Conservation (phyloP, 768 basidiomycete genomes). For the Phanerochaete carnosa region DNA sequence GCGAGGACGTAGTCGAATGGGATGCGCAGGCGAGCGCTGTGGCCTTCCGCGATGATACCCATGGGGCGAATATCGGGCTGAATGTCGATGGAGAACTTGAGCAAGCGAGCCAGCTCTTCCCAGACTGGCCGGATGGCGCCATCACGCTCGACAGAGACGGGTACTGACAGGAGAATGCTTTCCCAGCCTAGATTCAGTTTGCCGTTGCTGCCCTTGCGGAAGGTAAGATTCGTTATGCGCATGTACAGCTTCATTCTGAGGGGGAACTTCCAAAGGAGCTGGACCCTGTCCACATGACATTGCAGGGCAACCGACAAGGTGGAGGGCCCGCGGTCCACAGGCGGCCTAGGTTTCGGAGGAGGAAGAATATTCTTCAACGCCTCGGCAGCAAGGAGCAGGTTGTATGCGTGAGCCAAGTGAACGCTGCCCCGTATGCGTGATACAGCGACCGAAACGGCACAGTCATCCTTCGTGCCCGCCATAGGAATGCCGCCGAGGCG, state of each 20-base stretch:
- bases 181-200: conserved; percentile 34
- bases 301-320: conserved; percentile 19
- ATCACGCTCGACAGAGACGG: conserved; percentile 41
- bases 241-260: conserved; percentile 41
- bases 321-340: conserved; percentile 17
- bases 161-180: conserved; percentile 54
- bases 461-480: conserved; percentile 33
- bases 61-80: conserved; percentile 30
- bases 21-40: conserved; percentile 71
- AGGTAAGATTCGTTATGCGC: conserved; percentile 26
- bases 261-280: conserved; percentile 46
- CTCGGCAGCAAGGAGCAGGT: conserved; percentile 56
- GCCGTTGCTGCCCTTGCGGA: conserved; percentile 16
- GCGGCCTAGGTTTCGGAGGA: conserved; percentile 14
- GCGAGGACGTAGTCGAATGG: conserved; percentile 76
- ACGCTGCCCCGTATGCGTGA: conserved; percentile 52
- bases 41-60: conserved; percentile 49
- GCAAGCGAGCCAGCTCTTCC: conserved; percentile 71
- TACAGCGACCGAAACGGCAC: conserved; percentile 45
- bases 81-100: conserved; percentile 44
- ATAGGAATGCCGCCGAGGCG: conserved; percentile 11
- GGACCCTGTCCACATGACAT: conserved; percentile 41
- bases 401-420: conserved; percentile 68
- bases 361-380: conserved; percentile 42
- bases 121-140: conserved; percentile 44